Conservation (phyloP, 2,329 filamentous ascomycete species). For the Pseudopyricularia cyperi region DNA sequence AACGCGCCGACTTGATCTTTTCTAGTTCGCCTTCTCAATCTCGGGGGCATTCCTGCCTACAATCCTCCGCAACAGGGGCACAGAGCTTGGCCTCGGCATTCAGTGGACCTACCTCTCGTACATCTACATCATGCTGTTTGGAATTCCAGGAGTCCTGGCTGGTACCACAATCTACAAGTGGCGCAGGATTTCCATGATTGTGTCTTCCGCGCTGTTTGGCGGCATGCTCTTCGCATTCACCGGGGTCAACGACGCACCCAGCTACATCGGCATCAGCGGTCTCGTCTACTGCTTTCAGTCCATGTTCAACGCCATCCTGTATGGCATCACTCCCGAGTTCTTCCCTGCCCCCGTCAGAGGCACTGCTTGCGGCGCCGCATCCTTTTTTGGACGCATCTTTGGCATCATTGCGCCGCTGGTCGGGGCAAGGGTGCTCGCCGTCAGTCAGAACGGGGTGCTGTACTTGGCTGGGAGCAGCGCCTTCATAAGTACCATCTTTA, state of each 20-base stretch:
- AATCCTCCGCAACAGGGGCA: background rate
- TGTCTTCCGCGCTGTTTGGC: slow-evolving; percentile 27
- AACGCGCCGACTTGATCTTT: background rate
- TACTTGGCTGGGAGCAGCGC: background rate
- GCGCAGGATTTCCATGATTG: slow-evolving; percentile 21
- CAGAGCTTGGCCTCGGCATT: slow-evolving; percentile 18
- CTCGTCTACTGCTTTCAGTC: slow-evolving; percentile 39
- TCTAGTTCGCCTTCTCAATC: background rate
- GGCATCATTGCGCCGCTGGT: slow-evolving; percentile 45
- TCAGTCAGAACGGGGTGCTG: background rate
- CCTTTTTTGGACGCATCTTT: slow-evolving; percentile 45
- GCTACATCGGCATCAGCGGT: slow-evolving; percentile 33
- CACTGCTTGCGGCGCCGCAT: slow-evolving; percentile 39
- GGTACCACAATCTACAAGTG: slow-evolving; percentile 33
- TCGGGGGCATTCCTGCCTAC: background rate
- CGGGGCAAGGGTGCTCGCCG: slow-evolving; percentile 14
- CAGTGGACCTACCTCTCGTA: slow-evolving; percentile 36
- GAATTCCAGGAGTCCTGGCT: slow-evolving; percentile 34
- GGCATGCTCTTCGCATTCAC: slow-evolving; percentile 29
- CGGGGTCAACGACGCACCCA: slow-evolving; percentile 27
- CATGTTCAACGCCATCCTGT: slow-evolving; percentile 38
- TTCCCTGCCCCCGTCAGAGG: slow-evolving; percentile 37
- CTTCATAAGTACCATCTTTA: background rate
- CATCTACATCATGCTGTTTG: slow-evolving; percentile 39
- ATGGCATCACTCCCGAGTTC: slow-evolving; percentile 36